These are phyloP conservation scores for Ormosia emarginata DNA, from an alignment of 306 rosid species.

Conservation along the genomic window DNA sequence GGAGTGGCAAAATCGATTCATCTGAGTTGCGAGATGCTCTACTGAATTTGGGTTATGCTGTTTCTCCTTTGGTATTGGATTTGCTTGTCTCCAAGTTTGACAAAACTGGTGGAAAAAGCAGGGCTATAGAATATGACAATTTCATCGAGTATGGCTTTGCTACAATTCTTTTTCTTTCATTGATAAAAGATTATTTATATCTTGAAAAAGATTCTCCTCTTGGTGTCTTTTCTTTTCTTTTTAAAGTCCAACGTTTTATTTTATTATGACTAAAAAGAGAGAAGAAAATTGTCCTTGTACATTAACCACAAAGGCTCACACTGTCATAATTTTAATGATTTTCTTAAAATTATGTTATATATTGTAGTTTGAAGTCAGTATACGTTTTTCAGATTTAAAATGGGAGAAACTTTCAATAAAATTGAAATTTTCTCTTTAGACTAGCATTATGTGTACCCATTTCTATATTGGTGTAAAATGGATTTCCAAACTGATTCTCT, in stretches of 20 bases:
- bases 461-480: background rate
- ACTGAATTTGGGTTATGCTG: slow-evolving; percentile 76
- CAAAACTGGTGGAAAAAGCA: slow-evolving; percentile 76
- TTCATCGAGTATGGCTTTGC: slow-evolving; percentile 72
- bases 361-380: background rate
- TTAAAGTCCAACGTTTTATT: background rate
- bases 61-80: slow-evolving; percentile 75
- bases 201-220: background rate
- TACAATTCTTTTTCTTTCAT: background rate
- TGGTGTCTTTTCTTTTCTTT: background rate
- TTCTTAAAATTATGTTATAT: background rate
- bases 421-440: background rate
- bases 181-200: background rate
- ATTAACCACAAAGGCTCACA: background rate
- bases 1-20: slow-evolving; percentile 84
- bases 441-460: background rate
- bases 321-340: background rate
- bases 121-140: slow-evolving; percentile 88
- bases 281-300: background rate
- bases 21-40: slow-evolving; percentile 84
- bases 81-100: slow-evolving; percentile 91
- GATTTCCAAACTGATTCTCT: slow-evolving; percentile 7
- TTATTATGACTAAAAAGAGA: background rate
- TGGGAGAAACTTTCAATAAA: background rate
- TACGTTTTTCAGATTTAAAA: background rate